Base-by-base conservation (phyloP, 441 rosid species). In the Isatis lusitanica region DNA sequence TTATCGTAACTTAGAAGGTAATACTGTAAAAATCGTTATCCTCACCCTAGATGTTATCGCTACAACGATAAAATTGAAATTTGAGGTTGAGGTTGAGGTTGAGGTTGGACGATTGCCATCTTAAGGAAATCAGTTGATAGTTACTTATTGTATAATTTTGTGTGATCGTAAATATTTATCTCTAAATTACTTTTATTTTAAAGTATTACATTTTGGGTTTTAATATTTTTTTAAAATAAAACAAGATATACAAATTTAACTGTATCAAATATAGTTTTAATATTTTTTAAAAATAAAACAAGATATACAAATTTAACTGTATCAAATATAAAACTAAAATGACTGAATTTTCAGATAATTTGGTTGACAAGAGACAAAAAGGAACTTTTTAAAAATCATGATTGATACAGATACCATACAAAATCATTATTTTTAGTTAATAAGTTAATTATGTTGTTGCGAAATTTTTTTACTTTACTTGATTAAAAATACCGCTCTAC, bases 1-100 rank as follows among this genome's bases (percentile, higher is more conserved):
- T 40, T 16, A 56, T 46, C 17, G 57, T 74, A 16, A 52, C 77
- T 57, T 74, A 47, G 16, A 73, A 57, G 51, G 72, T 66, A 74
- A 74, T n/a, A 38, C 24, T 38, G 61, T 74, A 12, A 36, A 13
- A 53, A 24, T 56, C 12, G 12, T 3, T 21, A 6, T 24, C 46
- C 28, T 6, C n/a, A 10, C 13, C 50, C 17, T 70, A 5, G 39
- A 48, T 70, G 59, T 59, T 21, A 70, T 61, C 11, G 35, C 43
- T 40, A 24, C 36, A 40, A 24, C 50, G 13, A 40, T 40, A 6
- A 17, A 17, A 31, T 8, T 1, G 2, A n/a, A 10, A 11, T 17
- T 18, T 11, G 63, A 17, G 63, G 24, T 21, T 21, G 24, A 21
- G 24, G 24, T 21, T 21, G 24, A 21, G 24, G 15, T 35, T 12